Conservation (phyloP, 1,284 basidiomycete species). For the Meira miltonrushii region DNA sequence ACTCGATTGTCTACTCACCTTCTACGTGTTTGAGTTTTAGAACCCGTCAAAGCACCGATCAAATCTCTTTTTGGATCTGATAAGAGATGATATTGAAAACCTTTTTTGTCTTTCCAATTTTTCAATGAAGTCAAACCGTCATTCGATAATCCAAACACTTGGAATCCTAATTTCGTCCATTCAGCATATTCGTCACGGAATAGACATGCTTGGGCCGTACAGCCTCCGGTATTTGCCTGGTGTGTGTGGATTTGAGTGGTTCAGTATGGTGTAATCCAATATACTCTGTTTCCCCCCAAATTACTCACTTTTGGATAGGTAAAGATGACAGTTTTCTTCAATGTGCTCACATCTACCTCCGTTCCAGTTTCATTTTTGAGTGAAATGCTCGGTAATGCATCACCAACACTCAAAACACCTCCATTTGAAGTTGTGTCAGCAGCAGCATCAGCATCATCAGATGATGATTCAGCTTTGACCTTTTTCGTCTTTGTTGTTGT, state of each 20-base stretch:
- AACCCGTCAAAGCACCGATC: slow-evolving; percentile 75
- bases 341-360: slow-evolving; percentile 11
- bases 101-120: slow-evolving; percentile 58
- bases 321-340: slow-evolving; percentile 26
- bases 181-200: slow-evolving; percentile 72
- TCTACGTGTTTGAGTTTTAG: slow-evolving; percentile 62
- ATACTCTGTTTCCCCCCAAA: neutral
- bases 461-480: too few species aligned
- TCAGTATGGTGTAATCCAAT: neutral
- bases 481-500: too few species aligned
- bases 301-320: slow-evolving; percentile 15
- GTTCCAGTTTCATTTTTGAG: slow-evolving; percentile 58
- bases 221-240: slow-evolving; percentile 35
- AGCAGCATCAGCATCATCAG: neutral
- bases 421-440: neutral
- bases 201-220: slow-evolving; percentile 39
- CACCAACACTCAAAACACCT: slow-evolving; percentile 63
- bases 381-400: slow-evolving; percentile 66
- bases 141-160: slow-evolving; percentile 78
- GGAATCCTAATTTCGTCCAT: slow-evolving; percentile 66
- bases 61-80: slow-evolving; percentile 77
- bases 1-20: slow-evolving; percentile 11
- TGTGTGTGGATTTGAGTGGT: neutral
- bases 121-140: slow-evolving; percentile 71
- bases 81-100: slow-evolving; percentile 74